phyloP scores from a whole-genome alignment of 2,329 filamentous ascomycete species.

The Trichoderma asperellum region DNA sequence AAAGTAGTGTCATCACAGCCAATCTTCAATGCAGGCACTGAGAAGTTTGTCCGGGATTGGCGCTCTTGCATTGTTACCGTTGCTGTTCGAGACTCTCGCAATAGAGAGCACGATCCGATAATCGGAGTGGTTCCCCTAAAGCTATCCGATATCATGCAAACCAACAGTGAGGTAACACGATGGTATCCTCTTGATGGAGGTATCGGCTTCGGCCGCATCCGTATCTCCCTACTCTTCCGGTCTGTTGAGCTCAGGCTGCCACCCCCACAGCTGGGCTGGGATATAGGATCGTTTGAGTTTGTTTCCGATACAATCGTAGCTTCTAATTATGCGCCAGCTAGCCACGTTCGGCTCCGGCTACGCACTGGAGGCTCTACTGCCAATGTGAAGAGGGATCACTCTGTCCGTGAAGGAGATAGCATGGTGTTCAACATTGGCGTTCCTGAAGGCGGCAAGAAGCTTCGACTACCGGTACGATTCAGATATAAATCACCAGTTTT shows the following conservation, averaged over 20 bases:
- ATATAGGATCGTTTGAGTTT: constrained; percentile 94
- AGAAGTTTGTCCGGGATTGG: constrained; percentile 93
- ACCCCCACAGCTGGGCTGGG: constrained; percentile 86
- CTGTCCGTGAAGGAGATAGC: constrained; percentile 61
- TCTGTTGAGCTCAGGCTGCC: constrained; percentile 85
- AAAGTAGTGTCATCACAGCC: constrained; percentile 94
- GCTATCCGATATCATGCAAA: constrained; percentile 84
- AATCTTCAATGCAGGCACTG: constrained; percentile 96
- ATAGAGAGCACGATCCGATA: constrained; percentile 92
- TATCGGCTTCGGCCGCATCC: constrained; percentile 85
- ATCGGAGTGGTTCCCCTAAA: constrained; percentile 90
- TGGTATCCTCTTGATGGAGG: constrained; percentile 98
- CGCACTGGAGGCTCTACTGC: constrained; percentile 84
- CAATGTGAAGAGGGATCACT: constrained; percentile 66
- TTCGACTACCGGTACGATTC: constrained; percentile 85
- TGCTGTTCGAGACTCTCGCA: constrained; percentile 83
- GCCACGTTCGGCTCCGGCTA: constrained; percentile 76
- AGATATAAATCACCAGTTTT: constrained; percentile 89
- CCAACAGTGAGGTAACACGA: constrained; percentile 79
- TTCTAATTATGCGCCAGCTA: constrained; percentile 61
- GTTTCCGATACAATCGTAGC: constrained; percentile 70
- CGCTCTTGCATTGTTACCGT: constrained; percentile 83
- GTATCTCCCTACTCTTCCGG: constrained; percentile 87
- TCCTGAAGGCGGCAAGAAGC: constrained; percentile 44
- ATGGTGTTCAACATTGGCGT: constrained; percentile 56